Percentiles rank a stretch among this genome's conserved stretches.
These are phyloP conservation scores for Microthyrium microscopicum DNA, from an alignment of 2,329 filamentous ascomycete species.

Conservation along the genomic window DNA sequence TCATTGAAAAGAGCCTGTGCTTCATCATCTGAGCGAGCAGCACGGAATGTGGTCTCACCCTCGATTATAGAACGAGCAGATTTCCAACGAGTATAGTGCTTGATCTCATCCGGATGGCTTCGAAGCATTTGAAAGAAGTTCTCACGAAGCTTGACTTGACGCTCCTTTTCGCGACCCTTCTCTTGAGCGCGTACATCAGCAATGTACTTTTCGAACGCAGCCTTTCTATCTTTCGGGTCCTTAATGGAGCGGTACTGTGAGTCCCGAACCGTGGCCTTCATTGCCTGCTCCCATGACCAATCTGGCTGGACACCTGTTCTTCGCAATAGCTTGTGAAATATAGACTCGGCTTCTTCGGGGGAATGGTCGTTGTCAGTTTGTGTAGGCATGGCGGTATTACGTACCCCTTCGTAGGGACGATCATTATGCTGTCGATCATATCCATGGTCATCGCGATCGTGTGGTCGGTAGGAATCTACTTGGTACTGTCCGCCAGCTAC, in stretches of 20 bases:
- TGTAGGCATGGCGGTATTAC: slow-evolving; percentile 4
- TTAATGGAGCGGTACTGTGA: slow-evolving; percentile 86
- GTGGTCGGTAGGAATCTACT: slow-evolving; percentile 26
- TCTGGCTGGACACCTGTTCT: slow-evolving; percentile 75
- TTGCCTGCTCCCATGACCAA: slow-evolving; percentile 82
- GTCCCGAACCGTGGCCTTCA: slow-evolving; percentile 75
- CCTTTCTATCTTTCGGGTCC: slow-evolving; percentile 77
- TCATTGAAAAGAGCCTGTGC: slow-evolving; percentile 84
- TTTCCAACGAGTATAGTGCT: slow-evolving; percentile 93
- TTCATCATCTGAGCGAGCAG: slow-evolving; percentile 74
- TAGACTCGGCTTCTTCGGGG: slow-evolving; percentile 60
- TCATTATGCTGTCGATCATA: slow-evolving; percentile 1
- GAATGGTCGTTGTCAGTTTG: slow-evolving; percentile 3
- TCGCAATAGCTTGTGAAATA: slow-evolving; percentile 79
- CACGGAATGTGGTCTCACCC: slow-evolving; percentile 87
- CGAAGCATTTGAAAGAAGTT: slow-evolving; percentile 95
- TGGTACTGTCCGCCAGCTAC: slow-evolving; percentile 40
- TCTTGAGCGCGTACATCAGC: slow-evolving; percentile 80
- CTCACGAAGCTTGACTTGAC: slow-evolving; percentile 73
- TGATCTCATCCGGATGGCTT: slow-evolving; percentile 81
- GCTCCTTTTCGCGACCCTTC: slow-evolving; percentile 85
- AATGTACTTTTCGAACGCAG: slow-evolving; percentile 89
- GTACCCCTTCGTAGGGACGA: too few species aligned
- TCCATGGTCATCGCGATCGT: slow-evolving; percentile 28
- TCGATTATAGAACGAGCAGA: slow-evolving; percentile 88